Evolutionary conservation across 768 basidiomycete species (phyloP).

Genomic region (Tubosaeta sp.): DNA sequence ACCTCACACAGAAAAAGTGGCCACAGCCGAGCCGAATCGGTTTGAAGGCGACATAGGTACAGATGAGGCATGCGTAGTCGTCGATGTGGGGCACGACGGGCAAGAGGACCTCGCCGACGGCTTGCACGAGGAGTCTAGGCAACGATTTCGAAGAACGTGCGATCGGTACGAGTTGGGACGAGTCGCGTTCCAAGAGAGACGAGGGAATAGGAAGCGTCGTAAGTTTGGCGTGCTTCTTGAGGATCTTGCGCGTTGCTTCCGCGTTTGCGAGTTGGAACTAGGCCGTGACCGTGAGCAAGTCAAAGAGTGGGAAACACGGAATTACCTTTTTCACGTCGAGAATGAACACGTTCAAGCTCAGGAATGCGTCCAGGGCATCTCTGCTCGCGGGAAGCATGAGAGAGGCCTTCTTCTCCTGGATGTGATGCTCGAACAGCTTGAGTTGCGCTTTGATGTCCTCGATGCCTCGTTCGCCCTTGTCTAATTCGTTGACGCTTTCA

Average conservation of each 20-base stretch:
- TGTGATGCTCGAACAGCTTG: slow-evolving; percentile 55
- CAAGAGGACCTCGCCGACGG: slow-evolving; percentile 75
- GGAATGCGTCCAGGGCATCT: slow-evolving; percentile 62
- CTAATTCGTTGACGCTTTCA: slow-evolving; percentile 61
- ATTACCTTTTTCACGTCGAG: slow-evolving; percentile 75
- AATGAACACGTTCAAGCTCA: slow-evolving; percentile 73
- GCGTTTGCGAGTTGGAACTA: slow-evolving; percentile 78
- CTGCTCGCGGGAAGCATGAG: slow-evolving; percentile 56
- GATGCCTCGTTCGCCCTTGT: slow-evolving; percentile 61
- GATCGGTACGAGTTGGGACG: slow-evolving; percentile 27
- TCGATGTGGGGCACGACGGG: slow-evolving; percentile 77
- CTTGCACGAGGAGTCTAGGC: slow-evolving; percentile 69
- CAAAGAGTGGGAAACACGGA: background rate
- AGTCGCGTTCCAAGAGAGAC: slow-evolving; percentile 20
- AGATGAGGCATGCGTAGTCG: slow-evolving; percentile 86
- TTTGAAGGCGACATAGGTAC: slow-evolving; percentile 88
- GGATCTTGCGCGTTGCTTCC: slow-evolving; percentile 87
- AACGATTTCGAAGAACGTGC: slow-evolving; percentile 37
- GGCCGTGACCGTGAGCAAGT: background rate
- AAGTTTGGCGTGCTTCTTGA: slow-evolving; percentile 92
- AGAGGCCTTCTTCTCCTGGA: slow-evolving; percentile 46
- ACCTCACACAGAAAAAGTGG: slow-evolving; percentile 75
- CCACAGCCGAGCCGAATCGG: slow-evolving; percentile 80
- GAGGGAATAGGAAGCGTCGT: slow-evolving; percentile 70
- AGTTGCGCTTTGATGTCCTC: slow-evolving; percentile 70